phyloP scores from a whole-genome alignment of 352 stramenopile species.

The Pythium volutum region DNA sequence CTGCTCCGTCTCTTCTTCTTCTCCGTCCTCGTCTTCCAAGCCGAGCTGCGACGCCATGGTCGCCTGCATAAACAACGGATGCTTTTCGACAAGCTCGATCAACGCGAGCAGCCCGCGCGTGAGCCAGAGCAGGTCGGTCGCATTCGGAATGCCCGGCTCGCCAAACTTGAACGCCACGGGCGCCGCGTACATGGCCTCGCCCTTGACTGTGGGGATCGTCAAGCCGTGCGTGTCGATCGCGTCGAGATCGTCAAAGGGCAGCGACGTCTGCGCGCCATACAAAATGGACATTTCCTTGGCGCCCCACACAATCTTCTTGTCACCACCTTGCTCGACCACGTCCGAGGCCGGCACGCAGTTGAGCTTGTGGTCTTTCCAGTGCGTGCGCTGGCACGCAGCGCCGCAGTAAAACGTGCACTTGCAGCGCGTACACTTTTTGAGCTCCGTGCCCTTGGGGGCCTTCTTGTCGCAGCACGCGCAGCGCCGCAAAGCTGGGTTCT shows the following conservation, averaged over 20 bases:
- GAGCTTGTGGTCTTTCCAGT: constrained; percentile 85
- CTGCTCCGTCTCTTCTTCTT: constrained; percentile 32
- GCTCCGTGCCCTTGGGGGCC: constrained; percentile 42
- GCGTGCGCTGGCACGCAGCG: constrained; percentile 59
- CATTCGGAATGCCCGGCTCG: constrained; percentile 58
- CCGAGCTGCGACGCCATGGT: constrained; percentile 62
- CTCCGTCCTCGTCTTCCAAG: constrained; percentile 39
- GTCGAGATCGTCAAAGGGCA: constrained; percentile 82
- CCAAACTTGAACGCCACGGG: constrained; percentile 70
- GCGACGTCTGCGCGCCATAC: constrained; percentile 57
- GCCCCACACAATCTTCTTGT: constrained; percentile 67
- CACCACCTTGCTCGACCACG: constrained; percentile 20
- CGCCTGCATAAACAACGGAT: constrained; percentile 69
- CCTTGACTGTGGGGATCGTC: constrained; percentile 41
- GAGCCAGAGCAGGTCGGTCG: constrained; percentile 68
- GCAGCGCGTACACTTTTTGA: constrained; percentile 82
- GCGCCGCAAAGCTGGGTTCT: constrained; percentile 63
- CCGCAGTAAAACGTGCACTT: constrained; percentile 86
- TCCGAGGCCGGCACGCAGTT: constrained; percentile 55
- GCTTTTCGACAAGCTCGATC: constrained; percentile 61
- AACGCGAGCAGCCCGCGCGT: constrained; percentile 60
- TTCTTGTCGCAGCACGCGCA: constrained; percentile 82
- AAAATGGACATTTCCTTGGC: constrained; percentile 83
- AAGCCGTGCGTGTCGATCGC: constrained; percentile 57
- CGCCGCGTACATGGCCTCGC: constrained; percentile 58